These are phyloP conservation scores for Acacia confusa DNA, from an alignment of 306 rosid genomes.

Conservation along the genomic window DNA sequence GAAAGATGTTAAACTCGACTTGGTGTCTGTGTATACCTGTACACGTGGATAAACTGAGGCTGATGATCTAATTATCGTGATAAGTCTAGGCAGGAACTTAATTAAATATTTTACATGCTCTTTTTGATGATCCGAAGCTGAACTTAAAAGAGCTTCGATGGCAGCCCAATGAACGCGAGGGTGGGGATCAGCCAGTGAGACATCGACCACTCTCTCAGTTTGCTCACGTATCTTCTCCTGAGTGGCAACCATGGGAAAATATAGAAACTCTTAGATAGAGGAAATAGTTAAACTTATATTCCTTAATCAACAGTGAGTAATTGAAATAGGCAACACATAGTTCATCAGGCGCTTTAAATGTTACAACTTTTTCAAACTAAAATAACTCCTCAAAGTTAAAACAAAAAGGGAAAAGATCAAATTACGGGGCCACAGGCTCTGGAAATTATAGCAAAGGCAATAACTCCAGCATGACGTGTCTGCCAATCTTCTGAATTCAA, in stretches of 20 bases:
- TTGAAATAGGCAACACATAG: no score
- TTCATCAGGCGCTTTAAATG: no score
- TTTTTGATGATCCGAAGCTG: neutral
- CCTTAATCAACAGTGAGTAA: neutral
- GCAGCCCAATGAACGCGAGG: conserved; percentile 31
- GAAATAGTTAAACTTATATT: neutral
- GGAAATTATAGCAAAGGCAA: neutral
- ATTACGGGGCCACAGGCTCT: neutral
- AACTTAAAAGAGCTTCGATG: neutral
- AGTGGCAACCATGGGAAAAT: neutral
- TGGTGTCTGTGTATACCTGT: conserved; percentile 13
- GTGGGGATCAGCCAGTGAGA: conserved; percentile 17
- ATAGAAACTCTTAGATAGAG: neutral
- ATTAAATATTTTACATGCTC: neutral
- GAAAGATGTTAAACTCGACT: no score
- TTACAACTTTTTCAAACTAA: neutral
- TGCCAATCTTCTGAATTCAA: conserved; percentile 3
- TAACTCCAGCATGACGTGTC: conserved; percentile 24
- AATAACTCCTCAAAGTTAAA: neutral
- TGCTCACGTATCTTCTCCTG: neutral
- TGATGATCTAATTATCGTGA: neutral
- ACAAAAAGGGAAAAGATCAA: neutral
- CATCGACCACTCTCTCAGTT: neutral
- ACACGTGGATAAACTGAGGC: neutral
- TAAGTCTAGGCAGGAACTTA: conserved; percentile 3